Percentiles rank a stretch among this genome's conserved stretches.
Conservation (phyloP, 2,329 filamentous ascomycete species). For the Microdochium paspali region DNA sequence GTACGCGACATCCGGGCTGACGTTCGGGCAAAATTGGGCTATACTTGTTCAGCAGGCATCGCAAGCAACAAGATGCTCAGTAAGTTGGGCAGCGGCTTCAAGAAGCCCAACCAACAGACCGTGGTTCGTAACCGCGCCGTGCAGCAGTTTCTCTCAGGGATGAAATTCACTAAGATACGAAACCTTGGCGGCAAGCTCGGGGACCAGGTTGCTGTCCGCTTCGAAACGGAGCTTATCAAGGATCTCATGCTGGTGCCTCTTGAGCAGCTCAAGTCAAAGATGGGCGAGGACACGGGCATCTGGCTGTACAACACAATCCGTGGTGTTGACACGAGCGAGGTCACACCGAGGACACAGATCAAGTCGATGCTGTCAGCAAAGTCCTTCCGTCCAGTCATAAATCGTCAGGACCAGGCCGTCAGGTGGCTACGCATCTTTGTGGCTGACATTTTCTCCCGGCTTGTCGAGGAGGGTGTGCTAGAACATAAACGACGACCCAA, state of each 20-base stretch:
- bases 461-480: conserved; percentile 83
- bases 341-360: conserved; percentile 85
- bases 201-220: conserved; percentile 72
- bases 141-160: conserved; percentile 66
- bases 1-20: conserved; percentile 63
- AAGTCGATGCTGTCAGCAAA: conserved; percentile 98
- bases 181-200: conserved; percentile 94
- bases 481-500: conserved; percentile 82
- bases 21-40: conserved; percentile 63
- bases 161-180: conserved; percentile 92
- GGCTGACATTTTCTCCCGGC: conserved; percentile 80
- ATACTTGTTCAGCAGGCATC: conserved; percentile 87
- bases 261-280: conserved; percentile 65
- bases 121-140: conserved; percentile 83
- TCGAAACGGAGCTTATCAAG: conserved; percentile 69
- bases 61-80: conserved; percentile 91
- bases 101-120: conserved; percentile 91
- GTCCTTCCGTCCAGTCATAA: conserved; percentile 81
- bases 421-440: conserved; percentile 88
- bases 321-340: conserved; percentile 78
- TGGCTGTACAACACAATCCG: conserved; percentile 83
- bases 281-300: conserved; percentile 74
- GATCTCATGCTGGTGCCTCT: conserved; percentile 66
- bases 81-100: conserved; percentile 83
- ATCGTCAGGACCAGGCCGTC: conserved; percentile 64